These are phyloP conservation scores for Fragilariopsis cylindrus DNA, from an alignment of 108 stramenopile species.

Conservation along the genomic window DNA sequence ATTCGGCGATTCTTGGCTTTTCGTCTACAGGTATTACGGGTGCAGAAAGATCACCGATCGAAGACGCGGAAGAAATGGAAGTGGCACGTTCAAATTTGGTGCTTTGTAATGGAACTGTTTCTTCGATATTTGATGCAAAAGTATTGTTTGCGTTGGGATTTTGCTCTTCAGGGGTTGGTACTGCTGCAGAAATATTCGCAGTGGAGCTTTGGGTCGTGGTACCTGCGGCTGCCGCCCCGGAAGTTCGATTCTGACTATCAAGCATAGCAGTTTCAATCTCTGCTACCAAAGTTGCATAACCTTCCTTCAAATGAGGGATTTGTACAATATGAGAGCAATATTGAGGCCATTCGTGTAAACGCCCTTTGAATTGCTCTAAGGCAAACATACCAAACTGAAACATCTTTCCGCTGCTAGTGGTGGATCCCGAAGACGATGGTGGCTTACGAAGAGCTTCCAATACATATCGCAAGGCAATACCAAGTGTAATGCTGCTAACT, in stretches of 20 bases:
- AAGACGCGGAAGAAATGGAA: neutral
- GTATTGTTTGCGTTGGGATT: neutral
- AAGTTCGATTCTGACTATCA: conserved; percentile 50
- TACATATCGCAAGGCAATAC: conserved; percentile 97
- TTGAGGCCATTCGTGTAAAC: conserved; percentile 98
- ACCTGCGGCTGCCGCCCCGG: conserved; percentile 17
- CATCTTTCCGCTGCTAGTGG: conserved; percentile 89
- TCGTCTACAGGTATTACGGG: conserved; percentile 17
- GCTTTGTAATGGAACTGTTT: conserved; percentile 7
- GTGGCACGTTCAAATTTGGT: neutral
- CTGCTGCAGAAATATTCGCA: conserved; percentile 14
- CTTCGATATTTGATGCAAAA: neutral
- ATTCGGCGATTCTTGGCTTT: conserved; percentile 66
- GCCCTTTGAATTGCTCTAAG: conserved; percentile 95
- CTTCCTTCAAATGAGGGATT: conserved; percentile 92
- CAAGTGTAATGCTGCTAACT: conserved; percentile 96
- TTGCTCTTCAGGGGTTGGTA: neutral
- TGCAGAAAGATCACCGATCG: conserved; percentile 12
- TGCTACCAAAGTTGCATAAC: conserved; percentile 83
- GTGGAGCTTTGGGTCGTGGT: neutral
- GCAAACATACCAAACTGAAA: conserved; percentile 99
- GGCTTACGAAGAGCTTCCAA: conserved; percentile 96
- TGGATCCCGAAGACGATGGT: conserved; percentile 67
- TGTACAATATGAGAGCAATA: conserved; percentile 98
- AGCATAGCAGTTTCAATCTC: conserved; percentile 87